phyloP scores from a whole-genome alignment of 78 protist genomes.

The Chrysochromulina tobinii region DNA sequence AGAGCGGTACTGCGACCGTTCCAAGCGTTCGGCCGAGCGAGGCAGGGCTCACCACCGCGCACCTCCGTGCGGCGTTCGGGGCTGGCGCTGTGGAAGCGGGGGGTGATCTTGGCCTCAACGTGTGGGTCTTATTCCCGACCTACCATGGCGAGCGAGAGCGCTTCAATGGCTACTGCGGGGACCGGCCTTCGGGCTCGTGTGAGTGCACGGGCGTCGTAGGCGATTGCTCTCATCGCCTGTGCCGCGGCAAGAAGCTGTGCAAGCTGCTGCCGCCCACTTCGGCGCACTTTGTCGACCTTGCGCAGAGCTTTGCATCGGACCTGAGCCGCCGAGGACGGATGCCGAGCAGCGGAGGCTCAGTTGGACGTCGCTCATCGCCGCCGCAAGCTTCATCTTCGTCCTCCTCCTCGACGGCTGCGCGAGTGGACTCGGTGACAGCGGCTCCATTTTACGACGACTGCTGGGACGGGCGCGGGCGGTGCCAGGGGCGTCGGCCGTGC shows the following conservation, averaged over 20 bases:
- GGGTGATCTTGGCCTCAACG: background rate
- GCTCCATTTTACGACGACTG: background rate
- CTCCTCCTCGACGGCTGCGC: background rate
- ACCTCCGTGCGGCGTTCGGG: no score
- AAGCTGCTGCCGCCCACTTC: background rate
- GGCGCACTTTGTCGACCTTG: background rate
- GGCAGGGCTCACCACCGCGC: no score
- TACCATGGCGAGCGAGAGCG: conserved; percentile 6
- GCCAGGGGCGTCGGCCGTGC: conserved; percentile 9
- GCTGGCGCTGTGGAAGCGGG: no score
- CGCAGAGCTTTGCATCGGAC: background rate
- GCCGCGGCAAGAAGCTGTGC: background rate
- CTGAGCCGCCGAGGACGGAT: no score
- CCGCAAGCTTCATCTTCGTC: background rate
- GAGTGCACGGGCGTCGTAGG: background rate
- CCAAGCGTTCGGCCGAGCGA: no score
- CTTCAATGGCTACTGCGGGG: background rate
- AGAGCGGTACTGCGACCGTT: no score
- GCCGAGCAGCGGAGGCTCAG: no score
- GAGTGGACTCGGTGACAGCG: no score
- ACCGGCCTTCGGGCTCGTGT: background rate
- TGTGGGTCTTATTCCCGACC: background rate
- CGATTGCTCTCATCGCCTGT: background rate
- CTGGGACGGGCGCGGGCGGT: background rate
- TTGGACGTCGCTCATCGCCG: no score